A percentile compares a stretch with the other conserved stretches of the same genome.
Evolutionary conservation across 768 basidiomycete species (phyloP).

Genomic region (Hypholoma fasciculare): DNA sequence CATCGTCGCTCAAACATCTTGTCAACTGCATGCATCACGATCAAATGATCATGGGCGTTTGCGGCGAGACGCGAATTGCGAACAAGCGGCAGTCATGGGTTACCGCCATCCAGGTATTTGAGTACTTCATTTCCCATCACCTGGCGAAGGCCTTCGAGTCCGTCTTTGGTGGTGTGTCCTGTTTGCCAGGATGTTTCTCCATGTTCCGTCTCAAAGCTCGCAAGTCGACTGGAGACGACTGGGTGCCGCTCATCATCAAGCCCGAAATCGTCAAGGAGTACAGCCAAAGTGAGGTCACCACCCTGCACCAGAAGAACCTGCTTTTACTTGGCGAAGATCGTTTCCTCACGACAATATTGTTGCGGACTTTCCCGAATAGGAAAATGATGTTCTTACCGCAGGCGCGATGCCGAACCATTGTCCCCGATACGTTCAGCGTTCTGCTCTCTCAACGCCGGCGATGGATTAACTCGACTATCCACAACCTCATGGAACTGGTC

Average conservation of each 20-base stretch:
- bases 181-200: slow-evolving; percentile 98
- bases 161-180: slow-evolving; percentile 98
- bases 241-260: slow-evolving; percentile 96
- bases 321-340: slow-evolving; percentile 97
- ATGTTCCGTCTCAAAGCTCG: slow-evolving; percentile 99
- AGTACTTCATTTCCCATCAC: slow-evolving; percentile 99
- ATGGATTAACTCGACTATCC: slow-evolving; percentile 99
- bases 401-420: slow-evolving; percentile 92
- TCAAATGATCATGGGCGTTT: slow-evolving; percentile 98
- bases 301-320: slow-evolving; percentile 97
- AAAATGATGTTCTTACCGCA: slow-evolving; percentile 99
- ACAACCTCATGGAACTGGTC: slow-evolving; percentile 99
- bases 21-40: slow-evolving; percentile 99
- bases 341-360: slow-evolving; percentile 93
- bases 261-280: slow-evolving; percentile 98
- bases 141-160: slow-evolving; percentile 98
- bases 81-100: slow-evolving; percentile 99
- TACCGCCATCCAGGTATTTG: slow-evolving; percentile 96
- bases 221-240: slow-evolving; percentile 86
- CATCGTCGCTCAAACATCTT: slow-evolving; percentile 84
- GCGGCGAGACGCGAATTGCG: slow-evolving; percentile 97
- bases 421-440: slow-evolving; percentile 91
- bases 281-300: slow-evolving; percentile 90
- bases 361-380: slow-evolving; percentile 95
- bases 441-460: slow-evolving; percentile 95